phyloP scores from a whole-genome alignment of 2,329 filamentous ascomycete genomes.

The Fusarium robinianum region DNA sequence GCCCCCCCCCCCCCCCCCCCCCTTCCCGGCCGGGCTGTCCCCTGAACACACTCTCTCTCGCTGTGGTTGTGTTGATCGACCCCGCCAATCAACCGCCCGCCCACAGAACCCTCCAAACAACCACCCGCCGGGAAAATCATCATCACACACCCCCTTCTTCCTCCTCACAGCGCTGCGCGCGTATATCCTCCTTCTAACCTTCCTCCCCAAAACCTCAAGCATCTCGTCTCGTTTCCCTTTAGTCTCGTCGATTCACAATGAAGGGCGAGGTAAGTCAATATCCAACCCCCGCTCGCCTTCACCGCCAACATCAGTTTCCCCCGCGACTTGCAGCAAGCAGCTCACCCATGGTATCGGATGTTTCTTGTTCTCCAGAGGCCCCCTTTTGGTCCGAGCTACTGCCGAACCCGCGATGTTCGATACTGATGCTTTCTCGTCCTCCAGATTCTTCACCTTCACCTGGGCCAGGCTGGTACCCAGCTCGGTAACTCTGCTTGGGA shows the following conservation, averaged over 20 bases:
- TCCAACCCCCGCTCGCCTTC: background rate
- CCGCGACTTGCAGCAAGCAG: conserved; percentile 4
- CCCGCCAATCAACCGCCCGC: conserved; percentile 37
- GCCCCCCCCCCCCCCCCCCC: no score
- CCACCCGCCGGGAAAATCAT: conserved; percentile 43
- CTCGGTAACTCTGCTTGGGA: conserved; percentile 77
- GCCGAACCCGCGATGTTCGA: conserved; percentile 16
- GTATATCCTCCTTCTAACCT: conserved; percentile 35
- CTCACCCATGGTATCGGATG: conserved; percentile 13
- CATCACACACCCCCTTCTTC: conserved; percentile 38
- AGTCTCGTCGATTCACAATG: conserved; percentile 48
- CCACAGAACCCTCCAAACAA: conserved; percentile 40
- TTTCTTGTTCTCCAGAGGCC: conserved; percentile 18
- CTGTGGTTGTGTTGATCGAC: conserved; percentile 33
- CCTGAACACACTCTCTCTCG: no score
- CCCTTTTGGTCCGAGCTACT: conserved; percentile 14
- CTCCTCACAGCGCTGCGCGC: conserved; percentile 44
- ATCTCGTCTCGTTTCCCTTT: conserved; percentile 28
- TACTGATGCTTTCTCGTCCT: conserved; percentile 22
- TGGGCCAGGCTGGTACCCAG: conserved; percentile 73
- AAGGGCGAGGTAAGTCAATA: conserved; percentile 59
- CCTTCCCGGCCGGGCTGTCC: no score
- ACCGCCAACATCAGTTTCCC: no score
- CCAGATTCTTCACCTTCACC: conserved; percentile 66
- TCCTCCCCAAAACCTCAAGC: conserved; percentile 27